Evolutionary conservation across 75 land plant species (phyloP), one percentile per base, ranked within the genome.

Genomic region (Cunninghamia lanceolata): DNA sequence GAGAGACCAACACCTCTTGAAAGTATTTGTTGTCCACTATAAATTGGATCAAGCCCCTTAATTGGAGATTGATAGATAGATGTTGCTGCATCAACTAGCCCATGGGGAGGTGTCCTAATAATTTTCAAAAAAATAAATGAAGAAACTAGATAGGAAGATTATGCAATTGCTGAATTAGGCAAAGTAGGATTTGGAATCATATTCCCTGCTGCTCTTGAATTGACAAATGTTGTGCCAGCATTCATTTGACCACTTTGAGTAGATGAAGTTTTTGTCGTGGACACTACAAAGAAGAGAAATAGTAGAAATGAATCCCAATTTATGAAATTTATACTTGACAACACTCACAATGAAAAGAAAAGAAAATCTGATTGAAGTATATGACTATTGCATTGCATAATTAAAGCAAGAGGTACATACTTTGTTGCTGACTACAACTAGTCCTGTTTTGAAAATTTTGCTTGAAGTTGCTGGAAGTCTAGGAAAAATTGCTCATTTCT

Each of bases 281-380:
- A 91, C 53, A 91, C 90, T 36, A 92, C 86, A 82, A 91, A 88
- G 68, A 98, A 93, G 84, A 98, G 93, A 39, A 93, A 89, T 32
- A 92, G 92, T 63, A 98, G 86, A 86, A 98, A 94, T 68, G 95
- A 90, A 85, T 98, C 99, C 99, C 99, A 98, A 71, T 94, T 96
- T 74, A 98, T 87, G 74, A 90, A 92, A 34, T 89, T 94, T 46
- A 95, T 86, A 45, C 83, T 88, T 84, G 92, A 88, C 91, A 96
- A 91, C 88, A 88, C 91, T 73, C 92, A 90, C 74, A 95, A 83
- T 53, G 97, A 91, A 89, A 93, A 95, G 54, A 96, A 87, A 63
- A 98, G 89, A 89, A 98, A 98, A 45, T 98, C 97, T 43, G 95
- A 93, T 47, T 96, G 94, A 39, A 93, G 94, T 70, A 90, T 94